Evolutionary conservation across 1,284 basidiomycete species (phyloP).

Genomic region (Ganoderma leucocontextum): DNA sequence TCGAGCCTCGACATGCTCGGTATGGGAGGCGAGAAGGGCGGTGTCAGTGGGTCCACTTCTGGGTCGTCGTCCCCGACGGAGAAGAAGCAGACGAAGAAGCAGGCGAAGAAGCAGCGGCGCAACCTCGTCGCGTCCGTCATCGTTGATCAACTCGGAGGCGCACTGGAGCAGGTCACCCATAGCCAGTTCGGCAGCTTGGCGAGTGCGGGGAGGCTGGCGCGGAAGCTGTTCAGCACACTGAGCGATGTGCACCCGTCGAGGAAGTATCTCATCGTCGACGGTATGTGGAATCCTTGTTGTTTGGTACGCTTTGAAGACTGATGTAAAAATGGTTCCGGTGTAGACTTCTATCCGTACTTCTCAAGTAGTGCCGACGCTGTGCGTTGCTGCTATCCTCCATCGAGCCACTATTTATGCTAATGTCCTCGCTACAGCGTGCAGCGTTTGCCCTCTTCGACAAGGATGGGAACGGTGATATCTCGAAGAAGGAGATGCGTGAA

Average conservation of each 20-base stretch:
- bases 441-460: slow-evolving; percentile 85
- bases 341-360: slow-evolving; percentile 84
- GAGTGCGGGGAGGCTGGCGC: slow-evolving; percentile 77
- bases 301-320: slow-evolving; percentile 17
- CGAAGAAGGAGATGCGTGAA: slow-evolving; percentile 84
- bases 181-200: slow-evolving; percentile 64
- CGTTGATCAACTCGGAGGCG: slow-evolving; percentile 75
- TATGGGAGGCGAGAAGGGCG: slow-evolving; percentile 41
- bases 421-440: slow-evolving; percentile 54
- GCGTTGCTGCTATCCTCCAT: slow-evolving; percentile 37
- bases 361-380: slow-evolving; percentile 75
- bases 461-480: slow-evolving; percentile 86
- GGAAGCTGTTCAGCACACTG: slow-evolving; percentile 76
- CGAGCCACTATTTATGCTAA: neutral
- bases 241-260: slow-evolving; percentile 67
- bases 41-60: slow-evolving; percentile 24
- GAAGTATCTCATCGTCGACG: slow-evolving; percentile 71
- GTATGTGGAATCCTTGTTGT: slow-evolving; percentile 43
- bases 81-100: slow-evolving; percentile 33
- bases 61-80: slow-evolving; percentile 25
- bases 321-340: neutral
- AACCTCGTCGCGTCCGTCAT: slow-evolving; percentile 70
- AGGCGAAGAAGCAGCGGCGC: slow-evolving; percentile 50
- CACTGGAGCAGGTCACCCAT: slow-evolving; percentile 73
- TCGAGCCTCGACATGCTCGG: slow-evolving; percentile 34